A percentile compares a stretch with the other conserved stretches of the same genome.
phyloP scores from a whole-genome alignment of 176 grass and related monocot genomes.

The Calamus simplicifolius region DNA sequence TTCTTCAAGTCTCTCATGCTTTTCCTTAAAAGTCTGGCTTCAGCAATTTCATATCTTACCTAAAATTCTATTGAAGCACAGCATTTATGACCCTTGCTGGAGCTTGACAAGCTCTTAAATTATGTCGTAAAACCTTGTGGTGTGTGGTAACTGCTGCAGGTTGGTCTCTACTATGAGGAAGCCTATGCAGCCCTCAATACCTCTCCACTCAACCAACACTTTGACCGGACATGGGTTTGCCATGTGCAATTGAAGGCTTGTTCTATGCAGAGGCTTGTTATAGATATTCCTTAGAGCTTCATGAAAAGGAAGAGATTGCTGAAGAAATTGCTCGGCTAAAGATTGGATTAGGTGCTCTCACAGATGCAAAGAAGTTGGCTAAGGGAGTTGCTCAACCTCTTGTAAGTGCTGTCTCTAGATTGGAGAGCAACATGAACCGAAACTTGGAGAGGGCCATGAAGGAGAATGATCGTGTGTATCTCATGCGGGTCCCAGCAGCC shows the following conservation, averaged over 20 bases:
- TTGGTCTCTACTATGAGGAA: constrained; percentile 93
- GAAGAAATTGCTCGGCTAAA: constrained; percentile 88
- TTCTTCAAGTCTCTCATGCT: too few relatives aligned
- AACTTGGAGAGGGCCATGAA: constrained; percentile 87
- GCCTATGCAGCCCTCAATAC: constrained; percentile 62
- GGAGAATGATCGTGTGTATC: constrained; percentile 94
- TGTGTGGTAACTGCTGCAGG: constrained; percentile 33
- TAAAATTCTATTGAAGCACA: too few relatives aligned
- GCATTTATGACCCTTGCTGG: not conserved
- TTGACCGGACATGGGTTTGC: constrained; percentile 89
- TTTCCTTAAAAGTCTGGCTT: too few relatives aligned
- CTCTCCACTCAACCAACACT: constrained; percentile 75
- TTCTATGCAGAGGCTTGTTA: constrained; percentile 95
- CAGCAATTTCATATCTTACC: too few relatives aligned
- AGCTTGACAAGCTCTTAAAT: not conserved
- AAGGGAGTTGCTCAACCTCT: constrained; percentile 79
- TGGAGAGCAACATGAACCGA: constrained; percentile 73
- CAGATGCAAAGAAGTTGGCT: constrained; percentile 79
- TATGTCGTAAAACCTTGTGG: too few relatives aligned
- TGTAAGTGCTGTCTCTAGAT: constrained; percentile 65
- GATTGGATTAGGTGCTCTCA: constrained; percentile 72
- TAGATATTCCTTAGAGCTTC: constrained; percentile 82
- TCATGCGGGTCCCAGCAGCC: constrained; percentile 88
- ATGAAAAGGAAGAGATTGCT: constrained; percentile 89
- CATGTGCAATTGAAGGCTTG: constrained; percentile 96